Evolutionary conservation across 2,329 filamentous ascomycete species (phyloP), one percentile per base, ranked within the genome.

Genomic region (Fonsecaea erecta): DNA sequence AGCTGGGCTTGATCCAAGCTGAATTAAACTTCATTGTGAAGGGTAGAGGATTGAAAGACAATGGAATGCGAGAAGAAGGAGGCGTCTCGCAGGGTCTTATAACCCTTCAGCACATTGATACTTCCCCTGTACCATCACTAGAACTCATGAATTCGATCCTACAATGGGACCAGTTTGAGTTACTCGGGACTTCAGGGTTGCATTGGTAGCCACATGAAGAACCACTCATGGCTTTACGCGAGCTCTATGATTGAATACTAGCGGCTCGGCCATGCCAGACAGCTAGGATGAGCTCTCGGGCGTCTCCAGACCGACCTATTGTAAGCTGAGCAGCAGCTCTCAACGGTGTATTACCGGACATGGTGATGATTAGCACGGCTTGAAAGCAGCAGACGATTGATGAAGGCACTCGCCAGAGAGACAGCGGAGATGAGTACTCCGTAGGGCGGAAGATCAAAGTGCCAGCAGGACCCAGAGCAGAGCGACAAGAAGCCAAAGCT

Each of bases 401-500:
- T 3, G 18, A 12, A 18, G n/a, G n/a, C n/a, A 46, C n/a, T 6
- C 40, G 21, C 8, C 40, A 46, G 12, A 21, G 40, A 9, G 40
- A 21, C 18, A 14, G 51, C 26, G 14, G 56, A 48, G 28, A 7
- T n/a, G 40, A 40, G n/a, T n/a, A n/a, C n/a, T n/a, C n/a, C n/a
- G 46, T 7, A 59, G 21, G 43, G 14, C 16, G 43, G 40, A 24
- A 9, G 12, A 35, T 52, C 18, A 46, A n/a, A 24, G 43, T 9
- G 30, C n/a, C 28, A 24, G 11, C 1, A 28, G 28, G 5, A 35
- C 26, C 7, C 6, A 21, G 14, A 6, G 16, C 7, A n/a, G 34
- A 58, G 28, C 18, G 56, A 59, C 40, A 35, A 59, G 56, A 51
- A 43, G 28, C 56, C 56, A 52, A 52, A 12, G 43, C 18, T 37